Evolutionary conservation across 78 protist genomes (phyloP).

Genomic region (Cavenderia fasciculata): DNA sequence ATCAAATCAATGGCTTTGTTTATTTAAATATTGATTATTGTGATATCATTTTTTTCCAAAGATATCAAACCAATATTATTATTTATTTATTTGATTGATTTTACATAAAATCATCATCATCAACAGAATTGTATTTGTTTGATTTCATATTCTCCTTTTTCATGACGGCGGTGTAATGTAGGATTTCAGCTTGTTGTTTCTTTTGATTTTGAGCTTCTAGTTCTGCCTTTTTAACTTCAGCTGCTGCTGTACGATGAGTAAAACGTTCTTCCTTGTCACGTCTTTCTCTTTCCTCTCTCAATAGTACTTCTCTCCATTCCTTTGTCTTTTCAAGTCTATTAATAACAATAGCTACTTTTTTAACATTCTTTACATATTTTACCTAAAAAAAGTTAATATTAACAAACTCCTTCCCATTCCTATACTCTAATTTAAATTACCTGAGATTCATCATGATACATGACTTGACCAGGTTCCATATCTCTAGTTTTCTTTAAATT

Average conservation of each 20-base stretch:
- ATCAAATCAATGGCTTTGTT: too few relatives aligned
- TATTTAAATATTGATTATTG: too few relatives aligned
- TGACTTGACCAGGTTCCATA: constrained; percentile 96
- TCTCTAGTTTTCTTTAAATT: constrained; percentile 92
- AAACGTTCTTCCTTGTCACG: constrained; percentile 57
- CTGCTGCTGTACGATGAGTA: constrained; percentile 7
- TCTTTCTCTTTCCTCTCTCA: constrained; percentile 40
- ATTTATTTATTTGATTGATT: neutral
- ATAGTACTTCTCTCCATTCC: constrained; percentile 57
- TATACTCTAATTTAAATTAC: neutral
- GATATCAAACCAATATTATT: too few relatives aligned
- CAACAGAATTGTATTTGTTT: constrained; percentile 33
- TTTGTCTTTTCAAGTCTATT: constrained; percentile 73
- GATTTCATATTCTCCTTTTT: constrained; percentile 62
- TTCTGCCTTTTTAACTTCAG: constrained; percentile 32
- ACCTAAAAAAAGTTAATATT: neutral
- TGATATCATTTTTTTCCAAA: too few relatives aligned
- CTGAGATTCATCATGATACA: constrained; percentile 70
- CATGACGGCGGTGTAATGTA: constrained; percentile 70
- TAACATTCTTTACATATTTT: constrained; percentile 37
- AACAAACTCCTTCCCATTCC: neutral
- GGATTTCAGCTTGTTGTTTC: constrained; percentile 38
- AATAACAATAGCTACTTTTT: constrained; percentile 15
- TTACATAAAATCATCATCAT: constrained; percentile 78
- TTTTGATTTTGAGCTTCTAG: constrained; percentile 57